These are phyloP conservation scores for Pythium folliculosum DNA, from an alignment of 352 stramenopile genomes.

Conservation along the genomic window DNA sequence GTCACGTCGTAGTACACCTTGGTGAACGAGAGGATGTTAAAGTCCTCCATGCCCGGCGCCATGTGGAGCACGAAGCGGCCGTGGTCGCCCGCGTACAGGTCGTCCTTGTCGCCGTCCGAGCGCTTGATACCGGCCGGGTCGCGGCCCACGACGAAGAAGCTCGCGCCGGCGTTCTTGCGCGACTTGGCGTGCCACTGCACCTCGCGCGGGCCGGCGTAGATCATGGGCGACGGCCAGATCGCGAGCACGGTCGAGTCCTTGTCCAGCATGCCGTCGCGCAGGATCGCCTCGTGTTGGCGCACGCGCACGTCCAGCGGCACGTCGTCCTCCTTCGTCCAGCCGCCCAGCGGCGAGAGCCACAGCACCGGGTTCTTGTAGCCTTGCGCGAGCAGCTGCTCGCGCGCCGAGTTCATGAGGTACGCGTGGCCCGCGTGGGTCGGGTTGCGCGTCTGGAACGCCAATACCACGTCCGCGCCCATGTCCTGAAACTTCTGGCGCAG, in stretches of 20 bases:
- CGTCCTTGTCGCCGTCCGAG: conserved; percentile 93
- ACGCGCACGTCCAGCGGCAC: conserved; percentile 98
- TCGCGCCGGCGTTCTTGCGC: conserved; percentile 94
- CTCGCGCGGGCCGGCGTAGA: conserved; percentile 97
- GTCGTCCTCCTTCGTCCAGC: conserved; percentile 98
- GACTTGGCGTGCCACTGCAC: conserved; percentile 99
- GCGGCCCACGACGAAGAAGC: conserved; percentile 97
- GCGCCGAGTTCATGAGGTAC: conserved; percentile 97
- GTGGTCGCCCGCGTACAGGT: conserved; percentile 97
- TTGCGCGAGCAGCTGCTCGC: conserved; percentile 91
- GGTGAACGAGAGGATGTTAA: conserved; percentile 95
- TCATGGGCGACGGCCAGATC: conserved; percentile 99
- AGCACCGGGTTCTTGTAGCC: conserved; percentile 97
- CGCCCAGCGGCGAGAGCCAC: conserved; percentile 96
- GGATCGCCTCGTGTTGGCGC: conserved; percentile 94
- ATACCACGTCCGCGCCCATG: conserved; percentile 96
- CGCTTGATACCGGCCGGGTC: conserved; percentile 98
- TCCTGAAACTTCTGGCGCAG: conserved; percentile 93
- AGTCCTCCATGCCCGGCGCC: conserved; percentile 94
- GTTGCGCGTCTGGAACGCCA: conserved; percentile 98
- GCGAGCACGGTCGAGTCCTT: conserved; percentile 96
- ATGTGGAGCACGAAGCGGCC: conserved; percentile 96
- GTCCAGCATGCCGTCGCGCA: conserved; percentile 94
- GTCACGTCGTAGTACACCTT: conserved; percentile 98
- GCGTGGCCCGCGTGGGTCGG: conserved; percentile 97